phyloP scores from a whole-genome alignment of 176 grass and related monocot genomes.

The Eremochloa ophiuroides region DNA sequence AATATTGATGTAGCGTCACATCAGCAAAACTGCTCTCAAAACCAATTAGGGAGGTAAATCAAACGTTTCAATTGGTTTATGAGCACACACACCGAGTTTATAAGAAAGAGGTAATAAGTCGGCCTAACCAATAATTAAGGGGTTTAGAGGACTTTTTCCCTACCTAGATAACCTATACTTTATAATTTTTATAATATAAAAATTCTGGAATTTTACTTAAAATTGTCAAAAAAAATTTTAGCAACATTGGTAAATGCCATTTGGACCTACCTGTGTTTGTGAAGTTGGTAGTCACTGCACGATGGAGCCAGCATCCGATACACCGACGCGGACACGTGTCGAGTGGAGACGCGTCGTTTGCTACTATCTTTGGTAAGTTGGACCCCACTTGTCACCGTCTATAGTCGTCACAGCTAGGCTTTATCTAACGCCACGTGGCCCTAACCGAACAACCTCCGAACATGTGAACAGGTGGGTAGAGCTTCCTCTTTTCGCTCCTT shows the following conservation, averaged over 20 bases:
- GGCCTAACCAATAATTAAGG: too few relatives aligned
- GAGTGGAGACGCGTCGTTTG: background rate
- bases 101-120: too few relatives aligned
- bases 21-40: too few relatives aligned
- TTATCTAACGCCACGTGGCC: background rate
- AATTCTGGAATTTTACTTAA: too few relatives aligned
- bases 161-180: too few relatives aligned
- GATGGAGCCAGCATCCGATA: background rate
- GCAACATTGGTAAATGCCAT: background rate
- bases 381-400: slow-evolving; percentile 3
- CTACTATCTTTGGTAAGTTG: background rate
- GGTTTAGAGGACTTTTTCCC: too few relatives aligned
- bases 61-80: too few relatives aligned
- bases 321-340: background rate
- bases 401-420: slow-evolving; percentile 1
- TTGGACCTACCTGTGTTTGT: background rate
- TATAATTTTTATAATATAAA: too few relatives aligned
- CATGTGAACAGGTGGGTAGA: background rate
- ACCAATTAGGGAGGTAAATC: too few relatives aligned
- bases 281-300: background rate
- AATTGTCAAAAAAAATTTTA: background rate
- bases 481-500: background rate
- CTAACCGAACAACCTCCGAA: background rate
- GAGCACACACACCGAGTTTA: too few relatives aligned
- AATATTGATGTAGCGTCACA: too few relatives aligned